Evolutionary conservation across 441 rosid species (phyloP), one percentile per base, ranked within the genome.

Genomic region (Mallotus japonicus): DNA sequence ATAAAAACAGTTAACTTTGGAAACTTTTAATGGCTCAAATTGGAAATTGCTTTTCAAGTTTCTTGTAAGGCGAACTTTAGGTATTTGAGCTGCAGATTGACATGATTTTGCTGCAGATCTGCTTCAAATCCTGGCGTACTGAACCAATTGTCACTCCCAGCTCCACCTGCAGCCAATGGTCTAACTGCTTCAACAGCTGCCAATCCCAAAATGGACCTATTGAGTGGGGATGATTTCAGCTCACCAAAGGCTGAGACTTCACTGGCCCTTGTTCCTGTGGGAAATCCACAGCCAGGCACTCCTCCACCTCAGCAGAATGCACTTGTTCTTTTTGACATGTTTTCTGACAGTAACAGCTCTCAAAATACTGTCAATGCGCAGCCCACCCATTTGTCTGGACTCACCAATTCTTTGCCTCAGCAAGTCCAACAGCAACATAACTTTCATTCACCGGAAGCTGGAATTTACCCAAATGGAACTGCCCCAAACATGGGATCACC

Each of bases 311-410:
- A 89, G 81, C 90, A 93, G 83, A 96, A 90, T 76, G 97, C 97
- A 54, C 92, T 96, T 46, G 90, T 87, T 79, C 93, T 93, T 65
- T 83, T 91, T 14, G 98, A 93, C 81, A 84, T 96, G 93, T 92
- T 88, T 77, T 84, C 95, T 62, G 93, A 87, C 62, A 69, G 79
- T 53, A 82, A 78, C 75, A 87, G 65, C 72, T 69, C 77, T 68
- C 84, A 82, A 61, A 80, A 78, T 84, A 79, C 91, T 76, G 84
- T 81, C 69, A 84, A 84, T 59, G 75, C 81, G 65, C 92, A 85
- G 73, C 74, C 87, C 83, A 74, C 81, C 32, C 79, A 44, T 82
- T 57, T 77, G 24, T 78, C 85, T 60, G 87, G 87, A 72, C 87
- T 79, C 69, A 66, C 76, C 56, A 85, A 72, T 79, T 78, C 89